These are phyloP conservation scores for Scytalidium sp. DNA, from an alignment of 2,329 filamentous ascomycete species.

Conservation along the genomic window DNA sequence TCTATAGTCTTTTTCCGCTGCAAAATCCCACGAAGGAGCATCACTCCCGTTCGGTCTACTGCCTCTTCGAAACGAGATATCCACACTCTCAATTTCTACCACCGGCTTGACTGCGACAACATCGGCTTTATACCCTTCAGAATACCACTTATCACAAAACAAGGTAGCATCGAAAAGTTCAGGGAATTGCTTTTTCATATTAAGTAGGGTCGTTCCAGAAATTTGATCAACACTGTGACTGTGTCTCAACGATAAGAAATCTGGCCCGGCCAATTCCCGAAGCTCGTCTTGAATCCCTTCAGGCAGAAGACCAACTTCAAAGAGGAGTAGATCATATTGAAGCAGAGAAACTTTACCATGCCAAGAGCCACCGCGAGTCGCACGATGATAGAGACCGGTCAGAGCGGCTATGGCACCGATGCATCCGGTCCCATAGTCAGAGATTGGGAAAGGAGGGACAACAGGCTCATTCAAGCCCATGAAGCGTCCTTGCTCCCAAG, in stretches of 20 bases:
- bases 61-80: conserved; percentile 24
- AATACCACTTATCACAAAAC: conserved; percentile 23
- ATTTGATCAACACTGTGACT: conserved; percentile 28
- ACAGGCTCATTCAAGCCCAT: conserved; percentile 62
- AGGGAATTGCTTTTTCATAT: conserved; percentile 23
- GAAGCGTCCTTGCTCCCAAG: conserved; percentile 60
- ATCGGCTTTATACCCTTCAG: conserved; percentile 22
- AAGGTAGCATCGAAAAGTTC: conserved; percentile 30
- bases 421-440: conserved; percentile 68
- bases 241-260: conserved; percentile 26
- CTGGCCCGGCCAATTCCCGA: conserved; percentile 14
- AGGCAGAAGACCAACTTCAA: conserved; percentile 57
- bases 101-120: conserved; percentile 27
- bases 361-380: conserved; percentile 63
- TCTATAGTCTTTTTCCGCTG: conserved; percentile 17
- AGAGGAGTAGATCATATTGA: conserved; percentile 66
- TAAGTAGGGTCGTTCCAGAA: conserved; percentile 21
- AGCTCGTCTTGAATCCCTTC: conserved; percentile 44
- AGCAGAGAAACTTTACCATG: conserved; percentile 61
- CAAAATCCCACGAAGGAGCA: conserved; percentile 39
- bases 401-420: conserved; percentile 68
- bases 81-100: conserved; percentile 23
- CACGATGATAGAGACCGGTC: conserved; percentile 59
- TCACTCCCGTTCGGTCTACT: conserved; percentile 50
- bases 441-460: conserved; percentile 62